Evolutionary conservation across 306 rosid species (phyloP).

Genomic region (Sechiopsis laciniata): DNA sequence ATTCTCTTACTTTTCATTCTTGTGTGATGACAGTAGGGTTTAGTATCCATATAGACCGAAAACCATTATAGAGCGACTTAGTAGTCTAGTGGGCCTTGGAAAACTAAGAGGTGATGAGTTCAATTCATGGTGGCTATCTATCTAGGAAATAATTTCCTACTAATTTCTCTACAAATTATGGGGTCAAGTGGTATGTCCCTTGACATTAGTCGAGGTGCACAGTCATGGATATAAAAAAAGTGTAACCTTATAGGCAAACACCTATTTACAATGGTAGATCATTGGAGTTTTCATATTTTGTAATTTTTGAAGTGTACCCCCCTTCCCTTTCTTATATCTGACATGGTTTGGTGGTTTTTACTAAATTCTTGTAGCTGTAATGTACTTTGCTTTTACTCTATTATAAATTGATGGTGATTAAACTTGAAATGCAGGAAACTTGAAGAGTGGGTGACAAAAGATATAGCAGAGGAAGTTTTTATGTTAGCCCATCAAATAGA

Average conservation of each 20-base stretch:
- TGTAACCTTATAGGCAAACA: not conserved
- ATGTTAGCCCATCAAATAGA: slow-evolving; percentile 57
- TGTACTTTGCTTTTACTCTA: not conserved
- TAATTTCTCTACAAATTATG: no score
- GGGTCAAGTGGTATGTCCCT: no score
- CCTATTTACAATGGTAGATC: not conserved
- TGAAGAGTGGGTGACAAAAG: slow-evolving; percentile 65
- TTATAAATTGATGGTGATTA: slow-evolving; percentile 18
- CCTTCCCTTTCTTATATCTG: not conserved
- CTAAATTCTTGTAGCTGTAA: not conserved
- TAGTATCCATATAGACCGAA: not conserved
- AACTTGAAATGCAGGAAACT: slow-evolving; percentile 47
- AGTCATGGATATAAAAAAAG: no score
- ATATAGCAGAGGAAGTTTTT: slow-evolving; percentile 64
- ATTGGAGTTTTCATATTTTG: not conserved
- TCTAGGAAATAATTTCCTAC: no score
- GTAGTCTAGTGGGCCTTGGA: no score
- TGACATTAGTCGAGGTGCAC: no score
- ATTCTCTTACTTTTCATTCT: not conserved
- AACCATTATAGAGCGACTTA: no score
- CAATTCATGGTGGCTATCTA: no score
- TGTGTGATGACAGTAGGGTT: not conserved
- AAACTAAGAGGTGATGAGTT: no score
- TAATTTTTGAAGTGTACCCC: slow-evolving; percentile 7
- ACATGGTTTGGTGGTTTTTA: not conserved